Base-by-base conservation (phyloP, 352 stramenopile species). In the Thalassiosira exigua region DNA sequence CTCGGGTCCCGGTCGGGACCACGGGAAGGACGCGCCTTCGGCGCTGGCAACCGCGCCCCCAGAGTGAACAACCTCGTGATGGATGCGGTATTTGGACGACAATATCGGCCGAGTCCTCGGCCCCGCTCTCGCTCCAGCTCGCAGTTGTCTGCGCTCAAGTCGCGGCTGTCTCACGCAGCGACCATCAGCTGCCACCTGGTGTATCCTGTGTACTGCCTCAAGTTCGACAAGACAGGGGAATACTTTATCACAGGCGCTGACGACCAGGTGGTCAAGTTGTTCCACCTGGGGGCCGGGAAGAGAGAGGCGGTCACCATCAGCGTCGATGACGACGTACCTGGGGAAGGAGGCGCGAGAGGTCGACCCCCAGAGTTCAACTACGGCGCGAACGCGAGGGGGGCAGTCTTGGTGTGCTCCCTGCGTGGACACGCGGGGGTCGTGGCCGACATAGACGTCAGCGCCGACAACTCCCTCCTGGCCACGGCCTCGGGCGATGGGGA, bases 221-320 rank as follows among this genome's bases (percentile, higher is more conserved):
- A 94, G 46, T 98, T 98, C 79, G 97, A 99, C 91, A 95, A 94
- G 67, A 95, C 90, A 17, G 96, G 96, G 32, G 93, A 96, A 59
- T 98, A 98, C 69, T 96, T 99, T 59, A 96, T 99, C 64, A 99
- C 97, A 0, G 97, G 97, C 44, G 96, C 96, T 0, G 97, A 99
- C 82, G 97, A 99, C 80, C 96, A 95, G 54, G 85, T 99, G 12
- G 95, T 98, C 29, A 98, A 99, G 82, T 92, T 99, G 30, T 99
- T 97, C 94, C 97, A 94, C 57, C 78, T 98, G 29, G 85, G 81
- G 24, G 96, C 93, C 21, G 78, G 36, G 21, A 39, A 17, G 29
- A 56, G 32, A n/a, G n/a, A n/a, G n/a, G 22, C 17, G 7, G 7
- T 58, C 12, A 17, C 51, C 11, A n/a, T n/a, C n/a, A n/a, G n/a